Base-by-base conservation (phyloP, 208 protist genomes). In the Leishmania major region DNA sequence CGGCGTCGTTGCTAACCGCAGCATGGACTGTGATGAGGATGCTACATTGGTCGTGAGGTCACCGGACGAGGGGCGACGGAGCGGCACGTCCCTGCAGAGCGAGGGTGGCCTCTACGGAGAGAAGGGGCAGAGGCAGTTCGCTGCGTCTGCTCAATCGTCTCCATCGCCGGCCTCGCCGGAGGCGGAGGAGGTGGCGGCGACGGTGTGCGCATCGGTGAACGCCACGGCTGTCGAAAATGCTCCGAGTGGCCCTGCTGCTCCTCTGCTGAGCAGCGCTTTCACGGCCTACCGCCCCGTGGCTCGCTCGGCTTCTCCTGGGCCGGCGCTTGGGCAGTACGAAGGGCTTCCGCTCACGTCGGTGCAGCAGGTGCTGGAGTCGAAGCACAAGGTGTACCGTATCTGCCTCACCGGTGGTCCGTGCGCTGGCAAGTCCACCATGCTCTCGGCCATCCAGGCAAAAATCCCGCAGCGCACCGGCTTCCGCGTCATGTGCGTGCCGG, bases 381-480 rank as follows among this genome's bases (percentile, higher is more conserved):
- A 90, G 45, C 90, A 93, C 80, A 73, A 77, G 8, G 89, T 96
- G 37, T 90, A 92, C 73, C 87, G 90, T 31, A 85, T 97, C 62
- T 94, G 92, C 71, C 82, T 97, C 45, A 97, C 94, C 10, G 94
- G 94, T 47, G 94, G 94, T 15, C 94, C 94, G 4, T 97, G 94
- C 71, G 94, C 90, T 0, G 94, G 94, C 59, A 97, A 97, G 87
- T 94, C 90, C 1, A 96, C 92, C 17, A 81, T 95, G 78, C 85
- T 97, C 28, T 89, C 90, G 17, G 81, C 88, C 60, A 86, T 97
- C 19, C 90, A 94, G 79, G 78, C 81, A 31, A 89, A 90, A 75
- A 79, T 97, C n/a, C 85, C 88, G 28, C 78, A 91, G 76, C 91
- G 91, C 51, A 92, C 80, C 15, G 94, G 91, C 66, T 94, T 88